Evolutionary conservation across 495 filamentous ascomycete species (phyloP).

Genomic region (Penicillium turbatum): DNA sequence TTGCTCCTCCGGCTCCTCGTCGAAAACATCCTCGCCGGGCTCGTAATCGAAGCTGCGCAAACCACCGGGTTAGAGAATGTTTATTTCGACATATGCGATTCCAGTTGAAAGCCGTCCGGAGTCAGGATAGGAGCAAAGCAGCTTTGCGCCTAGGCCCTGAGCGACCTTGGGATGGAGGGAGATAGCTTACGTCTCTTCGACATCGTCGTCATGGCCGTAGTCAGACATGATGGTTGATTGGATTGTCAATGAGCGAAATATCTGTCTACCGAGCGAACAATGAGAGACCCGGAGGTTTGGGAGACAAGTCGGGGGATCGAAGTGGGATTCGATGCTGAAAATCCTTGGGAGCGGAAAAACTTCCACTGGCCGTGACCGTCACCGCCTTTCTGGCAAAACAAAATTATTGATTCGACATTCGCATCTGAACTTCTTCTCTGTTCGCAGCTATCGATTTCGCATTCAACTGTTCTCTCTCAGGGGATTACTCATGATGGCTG

Average conservation of each 20-base stretch:
- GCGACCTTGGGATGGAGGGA: constrained; percentile 6
- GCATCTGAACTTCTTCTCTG: constrained; percentile 1
- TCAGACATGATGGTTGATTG: constrained; percentile 67
- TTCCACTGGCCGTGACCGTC: constrained; percentile 5
- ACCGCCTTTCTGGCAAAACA: constrained; percentile 10
- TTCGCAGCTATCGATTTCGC: not conserved
- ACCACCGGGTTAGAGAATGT: constrained; percentile 12
- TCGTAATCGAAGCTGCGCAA: constrained; percentile 49
- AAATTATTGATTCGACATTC: not conserved
- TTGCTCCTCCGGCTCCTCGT: constrained; percentile 59
- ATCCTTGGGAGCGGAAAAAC: constrained; percentile 13
- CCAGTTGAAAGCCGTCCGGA: not conserved
- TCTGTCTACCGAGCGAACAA: constrained; percentile 8
- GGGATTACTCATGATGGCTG: constrained; percentile 14
- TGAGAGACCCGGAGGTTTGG: constrained; percentile 13
- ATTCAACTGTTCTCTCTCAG: not conserved
- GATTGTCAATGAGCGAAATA: not conserved
- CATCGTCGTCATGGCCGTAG: constrained; percentile 64
- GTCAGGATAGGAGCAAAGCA: constrained; percentile 7
- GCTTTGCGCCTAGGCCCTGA: not conserved
- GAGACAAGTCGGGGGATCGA: constrained; percentile 4
- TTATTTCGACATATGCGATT: constrained; percentile 6
- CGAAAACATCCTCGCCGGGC: constrained; percentile 56
- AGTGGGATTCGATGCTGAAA: constrained; percentile 11
- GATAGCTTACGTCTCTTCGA: constrained; percentile 48